Evolutionary conservation across 257 asterid genomes (phyloP), one percentile per base, ranked within the genome.

Genomic region (Solanum microdontum): DNA sequence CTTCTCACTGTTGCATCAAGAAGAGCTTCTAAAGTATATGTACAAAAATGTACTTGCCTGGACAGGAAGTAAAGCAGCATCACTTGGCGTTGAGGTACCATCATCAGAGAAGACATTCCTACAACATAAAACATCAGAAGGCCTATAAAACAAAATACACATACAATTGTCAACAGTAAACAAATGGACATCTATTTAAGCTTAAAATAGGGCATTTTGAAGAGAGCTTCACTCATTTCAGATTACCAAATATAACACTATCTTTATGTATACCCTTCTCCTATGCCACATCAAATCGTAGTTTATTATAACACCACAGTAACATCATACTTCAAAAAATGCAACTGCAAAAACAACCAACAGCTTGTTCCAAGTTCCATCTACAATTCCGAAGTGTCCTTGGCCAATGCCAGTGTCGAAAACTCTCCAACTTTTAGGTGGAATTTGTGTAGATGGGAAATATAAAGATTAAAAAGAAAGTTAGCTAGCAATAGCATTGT

Each of bases 51-150:
- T 5, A 89, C 94, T 92, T 93, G 92, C 99, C 98, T 95, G 99
- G 89, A 95, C 95, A 68, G 97, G 93, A 86, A 86, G 93, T 85
- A 94, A 89, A 87, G 95, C 98, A 60, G 91, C 94, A 85, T 89
- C 94, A 91, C 88, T 90, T 60, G 98, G 98, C 87, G 90, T 88
- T 8, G 93, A 83, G 33, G 90, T 87, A 82, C 95, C 95, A 85
- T 94, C 99, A 87, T 96, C 99, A 14, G 96, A 92, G 92, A 92
- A 96, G 83, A 95, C 92, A 91, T 96, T 96, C 94, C 98, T 96
- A 88, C 84, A 89, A 58, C 60, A 74, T 87, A 86, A 66, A 28
- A 48, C 33, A 80, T 28, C 69, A 48, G 85, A 28, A 82, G 69
- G 69, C 26, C 85, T 8, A 15, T 48, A 19, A 28, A 79, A 80